Evolutionary conservation across 352 stramenopile genomes (phyloP).

Genomic region (Aphanomyces astaci): DNA sequence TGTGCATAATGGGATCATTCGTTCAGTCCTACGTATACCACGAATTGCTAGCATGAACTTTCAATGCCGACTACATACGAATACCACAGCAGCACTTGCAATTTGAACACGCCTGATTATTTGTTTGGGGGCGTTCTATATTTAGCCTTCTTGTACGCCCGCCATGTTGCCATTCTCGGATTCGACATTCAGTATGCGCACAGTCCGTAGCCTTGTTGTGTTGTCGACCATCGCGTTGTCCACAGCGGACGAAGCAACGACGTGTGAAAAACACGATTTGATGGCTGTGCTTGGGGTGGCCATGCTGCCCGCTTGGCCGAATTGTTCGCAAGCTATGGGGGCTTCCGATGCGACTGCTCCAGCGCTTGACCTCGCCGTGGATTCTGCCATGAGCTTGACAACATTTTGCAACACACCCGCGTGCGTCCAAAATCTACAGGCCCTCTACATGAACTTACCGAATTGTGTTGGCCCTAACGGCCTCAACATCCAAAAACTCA

Average conservation of each 20-base stretch:
- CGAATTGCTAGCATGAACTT: too few relatives aligned
- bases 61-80: too few relatives aligned
- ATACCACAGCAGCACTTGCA: too few relatives aligned
- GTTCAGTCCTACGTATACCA: too few relatives aligned
- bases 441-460: not conserved
- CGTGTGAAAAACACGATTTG: slow-evolving; percentile 1
- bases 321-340: not conserved
- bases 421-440: slow-evolving; percentile 5
- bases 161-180: too few relatives aligned
- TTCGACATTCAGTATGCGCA: not conserved
- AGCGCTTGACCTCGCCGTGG: not conserved
- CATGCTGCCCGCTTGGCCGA: slow-evolving; percentile 12
- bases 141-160: too few relatives aligned
- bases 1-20: too few relatives aligned
- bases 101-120: too few relatives aligned
- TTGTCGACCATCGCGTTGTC: not conserved
- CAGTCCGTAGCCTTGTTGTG: not conserved
- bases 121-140: too few relatives aligned
- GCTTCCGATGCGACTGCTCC: not conserved
- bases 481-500: slow-evolving; percentile 2
- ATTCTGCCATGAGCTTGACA: not conserved
- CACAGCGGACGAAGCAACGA: not conserved
- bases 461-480: not conserved
- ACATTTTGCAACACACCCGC: not conserved
- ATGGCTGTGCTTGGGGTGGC: slow-evolving; percentile 9